Percentiles rank a stretch among this genome's conserved stretches.
Evolutionary conservation across 192 early-diverging fungal genomes (phyloP).

Genomic region (Podila verticillata): DNA sequence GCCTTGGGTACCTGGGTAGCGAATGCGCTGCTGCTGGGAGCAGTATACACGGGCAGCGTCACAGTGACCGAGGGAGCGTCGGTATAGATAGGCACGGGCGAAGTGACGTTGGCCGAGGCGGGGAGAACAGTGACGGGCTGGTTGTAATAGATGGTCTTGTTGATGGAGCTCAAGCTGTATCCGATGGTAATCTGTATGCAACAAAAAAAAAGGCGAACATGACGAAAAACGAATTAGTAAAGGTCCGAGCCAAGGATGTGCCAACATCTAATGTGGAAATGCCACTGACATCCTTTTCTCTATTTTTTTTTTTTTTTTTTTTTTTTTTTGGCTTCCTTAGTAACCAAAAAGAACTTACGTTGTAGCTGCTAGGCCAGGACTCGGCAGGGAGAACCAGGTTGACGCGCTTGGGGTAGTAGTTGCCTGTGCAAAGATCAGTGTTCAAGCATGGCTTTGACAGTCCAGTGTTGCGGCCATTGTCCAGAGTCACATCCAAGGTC

Average conservation of each 20-base stretch:
- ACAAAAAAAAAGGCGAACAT: not conserved
- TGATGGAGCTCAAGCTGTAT: conserved; percentile 12
- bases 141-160: conserved; percentile 21
- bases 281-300: not conserved
- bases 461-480: conserved; percentile 24
- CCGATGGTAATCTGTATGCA: conserved; percentile 30
- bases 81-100: not conserved
- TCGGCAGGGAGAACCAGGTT: conserved; percentile 25
- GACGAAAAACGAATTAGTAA: not conserved
- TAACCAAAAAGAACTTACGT: conserved; percentile 12
- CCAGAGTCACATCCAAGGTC: conserved; percentile 22
- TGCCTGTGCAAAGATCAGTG: conserved; percentile 23
- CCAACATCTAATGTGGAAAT: not conserved
- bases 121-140: conserved; percentile 28
- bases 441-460: conserved; percentile 8
- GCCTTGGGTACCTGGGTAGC: conserved; percentile 28
- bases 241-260: not conserved
- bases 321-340: not conserved
- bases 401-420: conserved; percentile 44
- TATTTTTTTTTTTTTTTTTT: not conserved
- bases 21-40: conserved; percentile 24
- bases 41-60: conserved; percentile 15
- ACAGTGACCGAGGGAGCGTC: conserved; percentile 14
- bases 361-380: conserved; percentile 22
- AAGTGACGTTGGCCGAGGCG: conserved; percentile 16